Percentiles rank a stretch among this genome's conserved stretches.
Evolutionary conservation across 164 flowering plant species (phyloP).

Genomic region (Platanus orientalis): DNA sequence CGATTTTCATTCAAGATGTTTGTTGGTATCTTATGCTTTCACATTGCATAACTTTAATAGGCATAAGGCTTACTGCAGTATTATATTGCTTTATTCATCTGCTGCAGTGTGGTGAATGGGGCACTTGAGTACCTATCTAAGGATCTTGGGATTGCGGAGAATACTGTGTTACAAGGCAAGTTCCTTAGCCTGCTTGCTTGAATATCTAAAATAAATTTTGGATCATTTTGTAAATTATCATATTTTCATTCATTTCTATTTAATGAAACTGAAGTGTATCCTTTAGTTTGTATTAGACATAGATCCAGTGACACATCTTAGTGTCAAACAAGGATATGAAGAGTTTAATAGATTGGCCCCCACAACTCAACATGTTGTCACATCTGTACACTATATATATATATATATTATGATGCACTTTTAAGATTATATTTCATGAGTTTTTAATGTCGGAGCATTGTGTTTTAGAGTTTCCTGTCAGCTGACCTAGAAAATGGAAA

Average conservation of each 20-base stretch:
- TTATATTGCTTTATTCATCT: constrained; percentile 1
- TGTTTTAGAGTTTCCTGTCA: too few species aligned
- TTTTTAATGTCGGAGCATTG: too few species aligned
- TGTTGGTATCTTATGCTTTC: neutral
- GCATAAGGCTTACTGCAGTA: neutral
- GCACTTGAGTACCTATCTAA: constrained; percentile 90
- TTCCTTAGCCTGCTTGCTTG: constrained; percentile 5
- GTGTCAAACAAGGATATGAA: too few species aligned
- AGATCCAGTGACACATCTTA: neutral
- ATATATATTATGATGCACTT: too few species aligned
- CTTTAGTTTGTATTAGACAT: neutral
- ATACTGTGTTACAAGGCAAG: constrained; percentile 84
- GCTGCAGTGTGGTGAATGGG: constrained; percentile 95
- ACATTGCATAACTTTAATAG: neutral
- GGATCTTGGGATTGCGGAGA: constrained; percentile 90
- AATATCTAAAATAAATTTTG: neutral
- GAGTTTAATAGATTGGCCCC: too few species aligned
- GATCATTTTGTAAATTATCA: neutral
- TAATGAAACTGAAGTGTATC: neutral
- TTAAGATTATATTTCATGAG: too few species aligned
- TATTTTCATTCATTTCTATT: neutral
- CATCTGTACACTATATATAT: too few species aligned
- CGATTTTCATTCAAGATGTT: neutral
- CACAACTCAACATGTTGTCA: too few species aligned
- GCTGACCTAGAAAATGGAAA: too few species aligned